These are phyloP conservation scores for Suillus spraguei DNA, from an alignment of 768 basidiomycete genomes.

Conservation along the genomic window DNA sequence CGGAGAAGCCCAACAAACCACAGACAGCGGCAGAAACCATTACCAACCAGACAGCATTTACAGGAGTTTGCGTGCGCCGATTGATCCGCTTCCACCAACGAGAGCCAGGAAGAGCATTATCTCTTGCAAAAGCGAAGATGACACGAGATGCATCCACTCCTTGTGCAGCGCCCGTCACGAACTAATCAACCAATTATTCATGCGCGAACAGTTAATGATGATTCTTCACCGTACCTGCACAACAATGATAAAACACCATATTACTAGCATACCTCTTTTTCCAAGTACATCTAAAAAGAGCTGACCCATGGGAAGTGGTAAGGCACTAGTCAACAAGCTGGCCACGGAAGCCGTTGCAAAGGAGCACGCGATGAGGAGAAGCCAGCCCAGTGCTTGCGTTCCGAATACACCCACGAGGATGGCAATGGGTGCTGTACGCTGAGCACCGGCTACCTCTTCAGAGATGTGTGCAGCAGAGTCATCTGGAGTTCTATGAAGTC, in stretches of 20 bases:
- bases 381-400: conserved; percentile 65
- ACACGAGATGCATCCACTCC: conserved; percentile 76
- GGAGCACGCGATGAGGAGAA: conserved; percentile 65
- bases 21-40: conserved; percentile 57
- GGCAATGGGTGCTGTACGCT: conserved; percentile 65
- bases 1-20: conserved; percentile 67
- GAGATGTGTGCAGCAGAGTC: conserved; percentile 79
- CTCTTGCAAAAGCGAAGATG: conserved; percentile 74
- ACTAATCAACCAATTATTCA: conserved; percentile 38
- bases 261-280: conserved; percentile 68
- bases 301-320: conserved; percentile 75
- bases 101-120: conserved; percentile 75
- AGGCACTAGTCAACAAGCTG: conserved; percentile 45
- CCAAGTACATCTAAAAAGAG: conserved; percentile 67
- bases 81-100: conserved; percentile 70
- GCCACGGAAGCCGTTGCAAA: conserved; percentile 61
- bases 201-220: not conserved
- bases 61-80: conserved; percentile 61
- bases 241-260: conserved; percentile 73
- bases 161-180: conserved; percentile 74
- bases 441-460: conserved; percentile 70
- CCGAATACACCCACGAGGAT: conserved; percentile 64
- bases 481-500: conserved; percentile 40
- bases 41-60: conserved; percentile 78
- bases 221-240: conserved; percentile 43